Percentiles rank a stretch among this genome's conserved stretches.
phyloP scores from a whole-genome alignment of 129 eudicot species.

The Flaveria sonorensis region DNA sequence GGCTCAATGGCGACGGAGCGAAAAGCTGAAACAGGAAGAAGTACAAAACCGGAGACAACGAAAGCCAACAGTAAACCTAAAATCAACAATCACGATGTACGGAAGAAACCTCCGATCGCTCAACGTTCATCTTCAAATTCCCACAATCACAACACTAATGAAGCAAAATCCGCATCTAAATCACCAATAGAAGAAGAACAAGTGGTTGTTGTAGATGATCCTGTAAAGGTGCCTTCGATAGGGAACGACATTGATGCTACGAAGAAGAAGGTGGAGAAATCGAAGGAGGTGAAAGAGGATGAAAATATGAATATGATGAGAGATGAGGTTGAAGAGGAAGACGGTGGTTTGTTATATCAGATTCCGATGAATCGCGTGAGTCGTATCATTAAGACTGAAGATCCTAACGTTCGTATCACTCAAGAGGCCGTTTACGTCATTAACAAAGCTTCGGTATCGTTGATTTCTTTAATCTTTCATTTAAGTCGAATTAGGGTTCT shows the following conservation, averaged over 20 bases:
- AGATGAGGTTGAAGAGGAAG: constrained; percentile 36
- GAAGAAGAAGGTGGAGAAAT: constrained; percentile 20
- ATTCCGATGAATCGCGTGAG: constrained; percentile 70
- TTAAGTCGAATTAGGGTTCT: constrained; percentile 23
- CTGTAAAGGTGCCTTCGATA: neutral
- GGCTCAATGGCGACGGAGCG: constrained; percentile 28
- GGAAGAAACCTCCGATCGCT: constrained; percentile 7
- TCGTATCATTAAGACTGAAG: constrained; percentile 63
- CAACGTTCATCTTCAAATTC: constrained; percentile 17
- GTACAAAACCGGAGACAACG: constrained; percentile 19
- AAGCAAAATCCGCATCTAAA: constrained; percentile 13
- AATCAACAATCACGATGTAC: constrained; percentile 1
- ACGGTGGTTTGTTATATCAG: constrained; percentile 27
- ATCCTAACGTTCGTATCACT: constrained; percentile 47
- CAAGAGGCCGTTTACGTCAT: constrained; percentile 71
- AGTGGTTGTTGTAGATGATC: neutral
- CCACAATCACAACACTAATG: constrained; percentile 21
- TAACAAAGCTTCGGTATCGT: constrained; percentile 76
- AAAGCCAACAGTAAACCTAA: constrained; percentile 33
- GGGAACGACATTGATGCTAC: constrained; percentile 19
- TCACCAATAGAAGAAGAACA: neutral
- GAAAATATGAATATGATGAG: constrained; percentile 3
- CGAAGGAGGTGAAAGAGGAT: neutral
- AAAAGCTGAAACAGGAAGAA: constrained; percentile 18
- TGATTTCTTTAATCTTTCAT: neutral